Evolutionary conservation across 176 grass and related monocot species (phyloP), one percentile per base, ranked within the genome.

Genomic region (Eleusine coracana): DNA sequence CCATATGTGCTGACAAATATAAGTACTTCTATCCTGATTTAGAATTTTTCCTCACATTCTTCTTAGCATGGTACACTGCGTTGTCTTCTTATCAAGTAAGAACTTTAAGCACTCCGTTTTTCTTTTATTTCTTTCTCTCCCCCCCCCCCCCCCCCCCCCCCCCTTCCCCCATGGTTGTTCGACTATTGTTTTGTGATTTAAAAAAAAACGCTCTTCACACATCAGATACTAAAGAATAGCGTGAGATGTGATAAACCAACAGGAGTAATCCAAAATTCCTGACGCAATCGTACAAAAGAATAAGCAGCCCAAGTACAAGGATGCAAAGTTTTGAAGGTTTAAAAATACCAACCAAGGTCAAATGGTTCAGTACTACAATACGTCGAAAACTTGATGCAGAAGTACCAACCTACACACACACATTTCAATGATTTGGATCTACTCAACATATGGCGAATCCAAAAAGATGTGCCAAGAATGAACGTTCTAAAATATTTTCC

Each of bases 281-380:
- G 42, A 64, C 0, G 11, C 40, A 61, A 73, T 16, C 5, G 17
- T 0, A 13, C 13, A 15, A 3, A 81, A 23, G 9, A 50, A 34
- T 16, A 28, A 61, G 49, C 0, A 16, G 3, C 10, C 20, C 28
- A 71, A 39, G 50, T 39, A 27, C 13, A 63, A 41, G 20, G 65
- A 20, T 70, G 13, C 40, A 28, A 49, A 83, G 29, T 51, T 51
- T 39, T 58, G 31, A 39, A 21, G 0, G 28, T 62, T 40, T 50
- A 13, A 48, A 23, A 82, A 52, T 42, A 68, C n/a, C 21, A 80
- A 18, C 61, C 7, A 49, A 83, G 13, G 48, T 54, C 49, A 70
- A 52, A 56, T 81, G 16, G 9, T 59, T 20, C 3, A 21, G 12
- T 18, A 25, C 13, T 10, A 1, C 2, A 18, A 17, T 28, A 54